Base-by-base conservation (phyloP, 768 basidiomycete genomes). In the Gloeopeniophorella convolvens region DNA sequence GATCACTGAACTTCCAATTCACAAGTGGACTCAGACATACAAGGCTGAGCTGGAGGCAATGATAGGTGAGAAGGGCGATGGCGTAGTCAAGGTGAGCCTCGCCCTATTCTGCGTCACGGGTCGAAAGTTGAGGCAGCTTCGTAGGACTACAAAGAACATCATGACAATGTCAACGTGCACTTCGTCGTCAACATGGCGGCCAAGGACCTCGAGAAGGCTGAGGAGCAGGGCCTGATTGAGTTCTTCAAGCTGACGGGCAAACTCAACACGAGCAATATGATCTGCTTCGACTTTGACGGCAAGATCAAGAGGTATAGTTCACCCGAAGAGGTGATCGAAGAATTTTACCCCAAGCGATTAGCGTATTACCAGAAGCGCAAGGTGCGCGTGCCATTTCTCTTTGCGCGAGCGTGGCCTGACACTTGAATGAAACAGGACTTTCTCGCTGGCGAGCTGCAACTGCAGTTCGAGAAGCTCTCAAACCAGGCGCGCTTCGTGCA, bases 401-500 rank as follows among this genome's bases (percentile, higher is more conserved):
- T 34, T 16, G 10, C 28, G 1, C 27, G 12, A 11, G n/a, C 16
- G 16, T 31, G n/a, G n/a, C n/a, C 13, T 54, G 12, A 57, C 42
- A n/a, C 46, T 11, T 1, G 35, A n/a, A n/a, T 18, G 13, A 5
- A n/a, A 10, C 45, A 97, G 93, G 92, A 95, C 63, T 76, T 76
- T 66, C 76, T 94, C 45, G 87, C 91, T 9, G 79, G 79, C 55
- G 87, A 94, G 60, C 73, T 99, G 26, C 85, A 92, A 60, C 70
- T 68, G 35, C 79, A 82, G 33, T 82, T 89, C 52, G 93, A 97
- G 62, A 87, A 80, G 56, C 72, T 97, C 15, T 83, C 82, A 48
- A 98, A 98, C 65, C 96, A 99, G 64, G 95, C 92, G 11, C 85
- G 94, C 18, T 99, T 99, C 68, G 83, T 99, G 42, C 79, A 91